Base-by-base conservation (phyloP, 176 grass and related monocot species). In the Musa beccarii region DNA sequence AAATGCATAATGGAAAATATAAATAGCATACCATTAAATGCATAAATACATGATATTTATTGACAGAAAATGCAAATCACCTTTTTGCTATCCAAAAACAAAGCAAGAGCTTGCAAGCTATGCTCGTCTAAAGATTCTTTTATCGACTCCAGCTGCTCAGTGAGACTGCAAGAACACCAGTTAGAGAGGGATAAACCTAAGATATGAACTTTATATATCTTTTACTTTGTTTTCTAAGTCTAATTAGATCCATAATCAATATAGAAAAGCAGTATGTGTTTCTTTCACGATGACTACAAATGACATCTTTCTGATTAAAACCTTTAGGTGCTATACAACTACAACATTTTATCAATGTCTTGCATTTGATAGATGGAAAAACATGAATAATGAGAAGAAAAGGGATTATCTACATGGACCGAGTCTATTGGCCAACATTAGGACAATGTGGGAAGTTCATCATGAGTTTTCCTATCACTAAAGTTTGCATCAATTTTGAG, bases 101-200 rank as follows among this genome's bases (percentile, higher is more conserved):
- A 85, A 74, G 82, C 52, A 53, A 97, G 75, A 80, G 81, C 84
- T 79, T 93, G 76, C 68, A 87, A 64, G 23, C 78, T 87, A 63
- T 85, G 79, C 52, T 93, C 90, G 12, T 83, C 84, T 71, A 93
- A 87, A 80, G 94, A 97, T 82, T 97, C 88, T 71, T 82, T 88
- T 75, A 97, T 91, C 22, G 88, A 89, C 74, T 93, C 86, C 72
- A 93, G 56, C 82, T 97, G 90, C 76, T 97, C 94, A 51, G 81
- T 76, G 21, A 97, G 84, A 69, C 93, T 97, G 80, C 43, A 84
- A 77, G 74, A 79, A 59, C 19, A 16, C 50, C 21, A 15, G 66
- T 78, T 75, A 54, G 24, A 26, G 64, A 53, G 50, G 10, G 1
- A 64, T 22, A 7, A 68, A 34, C n/a, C 14, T 17, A 12, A 14